Conservation (phyloP, 2,329 filamentous ascomycete genomes). For the Talaromyces sp. region DNA sequence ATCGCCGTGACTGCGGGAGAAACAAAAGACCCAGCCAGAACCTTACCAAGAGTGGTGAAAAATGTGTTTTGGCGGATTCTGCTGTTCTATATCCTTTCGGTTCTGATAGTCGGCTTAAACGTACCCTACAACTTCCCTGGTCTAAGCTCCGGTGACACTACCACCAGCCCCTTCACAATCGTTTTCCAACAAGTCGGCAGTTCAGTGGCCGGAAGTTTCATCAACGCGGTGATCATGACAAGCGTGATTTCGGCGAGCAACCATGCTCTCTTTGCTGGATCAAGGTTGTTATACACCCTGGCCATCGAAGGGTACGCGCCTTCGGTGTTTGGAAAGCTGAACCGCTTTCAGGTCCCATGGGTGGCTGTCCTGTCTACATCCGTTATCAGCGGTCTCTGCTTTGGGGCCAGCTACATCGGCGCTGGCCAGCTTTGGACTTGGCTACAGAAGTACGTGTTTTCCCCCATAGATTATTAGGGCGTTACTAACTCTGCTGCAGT, state of each 20-base stretch:
- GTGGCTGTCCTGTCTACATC: conserved; percentile 53
- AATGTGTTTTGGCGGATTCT: conserved; percentile 63
- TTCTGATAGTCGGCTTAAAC: conserved; percentile 55
- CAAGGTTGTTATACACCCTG: conserved; percentile 54
- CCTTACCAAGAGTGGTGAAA: conserved; percentile 59
- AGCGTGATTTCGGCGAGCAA: conserved; percentile 57
- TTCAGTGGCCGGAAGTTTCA: conserved; percentile 52
- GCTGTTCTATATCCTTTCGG: conserved; percentile 50
- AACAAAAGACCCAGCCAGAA: conserved; percentile 58
- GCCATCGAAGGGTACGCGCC: conserved; percentile 55
- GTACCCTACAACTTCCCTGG: conserved; percentile 53
- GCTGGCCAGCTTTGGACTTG: conserved; percentile 63
- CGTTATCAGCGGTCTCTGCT: conserved; percentile 55
- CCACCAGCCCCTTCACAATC: conserved; percentile 55
- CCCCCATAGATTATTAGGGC: neutral
- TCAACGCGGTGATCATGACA: conserved; percentile 60
- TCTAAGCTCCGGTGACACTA: conserved; percentile 40
- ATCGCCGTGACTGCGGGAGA: conserved; percentile 65
- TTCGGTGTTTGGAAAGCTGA: conserved; percentile 48
- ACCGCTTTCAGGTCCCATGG: conserved; percentile 50
- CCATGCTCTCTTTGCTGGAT: conserved; percentile 55
- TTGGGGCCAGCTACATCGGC: conserved; percentile 62
- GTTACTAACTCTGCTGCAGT: conserved; percentile 23
- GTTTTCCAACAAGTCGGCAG: conserved; percentile 58
- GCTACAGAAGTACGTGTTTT: conserved; percentile 55